These are phyloP conservation scores for Lablab purpureus DNA, from an alignment of 306 rosid genomes.

Conservation along the genomic window DNA sequence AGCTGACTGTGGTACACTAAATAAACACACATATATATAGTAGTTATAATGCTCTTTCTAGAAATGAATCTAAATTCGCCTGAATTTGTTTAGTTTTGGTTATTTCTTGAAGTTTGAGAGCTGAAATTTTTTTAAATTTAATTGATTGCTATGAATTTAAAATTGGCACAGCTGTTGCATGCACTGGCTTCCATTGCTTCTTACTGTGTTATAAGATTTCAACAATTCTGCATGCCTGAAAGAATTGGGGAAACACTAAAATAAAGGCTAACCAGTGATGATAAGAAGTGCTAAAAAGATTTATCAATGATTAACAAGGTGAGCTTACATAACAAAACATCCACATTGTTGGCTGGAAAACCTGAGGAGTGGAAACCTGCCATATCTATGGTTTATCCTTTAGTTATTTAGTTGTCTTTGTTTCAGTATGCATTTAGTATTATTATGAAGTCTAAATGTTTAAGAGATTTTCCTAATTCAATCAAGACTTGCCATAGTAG, in stretches of 20 bases:
- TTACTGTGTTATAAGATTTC: not conserved
- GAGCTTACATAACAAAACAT: not conserved
- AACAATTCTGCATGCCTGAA: not conserved
- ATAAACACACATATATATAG: not conserved
- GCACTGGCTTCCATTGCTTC: slow-evolving; percentile 14
- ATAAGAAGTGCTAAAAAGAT: not conserved
- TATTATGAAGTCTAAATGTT: not conserved
- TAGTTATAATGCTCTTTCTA: not conserved
- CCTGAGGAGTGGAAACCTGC: not conserved
- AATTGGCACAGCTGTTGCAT: not conserved
- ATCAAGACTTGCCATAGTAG: not conserved
- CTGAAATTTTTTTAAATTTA: not conserved
- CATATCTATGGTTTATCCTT: not conserved
- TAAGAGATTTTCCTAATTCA: not conserved
- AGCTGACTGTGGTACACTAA: slow-evolving; percentile 20
- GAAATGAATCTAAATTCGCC: not conserved
- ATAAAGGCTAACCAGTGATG: slow-evolving; percentile 12
- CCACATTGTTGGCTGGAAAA: slow-evolving; percentile 13
- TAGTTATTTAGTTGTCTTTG: slow-evolving; percentile 17
- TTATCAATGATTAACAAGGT: not conserved
- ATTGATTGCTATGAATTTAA: slow-evolving; percentile 14
- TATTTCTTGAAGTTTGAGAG: not conserved
- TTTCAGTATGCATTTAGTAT: not conserved
- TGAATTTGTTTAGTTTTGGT: not conserved
- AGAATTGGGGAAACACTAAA: slow-evolving; percentile 13